A percentile compares a stretch with the other conserved stretches of the same genome.
phyloP scores from a whole-genome alignment of 2,329 filamentous ascomycete species.

The Ceratocystis huliohia region DNA sequence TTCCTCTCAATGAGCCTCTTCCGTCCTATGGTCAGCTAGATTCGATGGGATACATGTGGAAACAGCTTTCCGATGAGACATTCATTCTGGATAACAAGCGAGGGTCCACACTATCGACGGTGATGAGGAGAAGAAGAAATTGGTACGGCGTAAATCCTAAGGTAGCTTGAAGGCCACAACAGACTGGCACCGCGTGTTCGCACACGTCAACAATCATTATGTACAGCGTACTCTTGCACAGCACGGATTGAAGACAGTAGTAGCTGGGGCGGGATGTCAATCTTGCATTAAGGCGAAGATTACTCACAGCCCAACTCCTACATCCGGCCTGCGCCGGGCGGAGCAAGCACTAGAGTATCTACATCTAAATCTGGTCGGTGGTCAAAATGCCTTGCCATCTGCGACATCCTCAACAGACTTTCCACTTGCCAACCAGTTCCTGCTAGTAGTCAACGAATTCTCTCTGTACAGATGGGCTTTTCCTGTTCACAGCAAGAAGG shows the following conservation, averaged over 20 bases:
- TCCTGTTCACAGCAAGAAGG: neutral
- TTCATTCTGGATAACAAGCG: neutral
- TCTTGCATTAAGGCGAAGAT: neutral
- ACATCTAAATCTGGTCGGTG: too few species aligned
- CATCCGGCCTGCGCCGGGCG: neutral
- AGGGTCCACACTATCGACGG: neutral
- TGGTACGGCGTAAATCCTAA: neutral
- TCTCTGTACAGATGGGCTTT: neutral
- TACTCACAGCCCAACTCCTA: neutral
- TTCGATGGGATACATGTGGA: neutral
- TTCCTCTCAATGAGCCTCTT: neutral
- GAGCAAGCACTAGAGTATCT: neutral
- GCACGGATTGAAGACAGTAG: neutral
- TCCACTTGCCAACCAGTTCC: neutral
- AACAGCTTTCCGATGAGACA: too few species aligned
- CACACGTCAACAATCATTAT: neutral
- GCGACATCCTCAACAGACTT: too few species aligned
- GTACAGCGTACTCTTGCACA: neutral
- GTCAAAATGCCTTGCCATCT: too few species aligned
- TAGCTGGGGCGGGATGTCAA: neutral
- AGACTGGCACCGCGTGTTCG: neutral
- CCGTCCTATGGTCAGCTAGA: neutral
- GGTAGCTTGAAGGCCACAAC: neutral
- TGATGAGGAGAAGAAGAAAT: neutral
- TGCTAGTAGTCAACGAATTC: neutral